Conservation (phyloP, 2,329 filamentous ascomycete species). For the Trichophyton mentagrophytes region DNA sequence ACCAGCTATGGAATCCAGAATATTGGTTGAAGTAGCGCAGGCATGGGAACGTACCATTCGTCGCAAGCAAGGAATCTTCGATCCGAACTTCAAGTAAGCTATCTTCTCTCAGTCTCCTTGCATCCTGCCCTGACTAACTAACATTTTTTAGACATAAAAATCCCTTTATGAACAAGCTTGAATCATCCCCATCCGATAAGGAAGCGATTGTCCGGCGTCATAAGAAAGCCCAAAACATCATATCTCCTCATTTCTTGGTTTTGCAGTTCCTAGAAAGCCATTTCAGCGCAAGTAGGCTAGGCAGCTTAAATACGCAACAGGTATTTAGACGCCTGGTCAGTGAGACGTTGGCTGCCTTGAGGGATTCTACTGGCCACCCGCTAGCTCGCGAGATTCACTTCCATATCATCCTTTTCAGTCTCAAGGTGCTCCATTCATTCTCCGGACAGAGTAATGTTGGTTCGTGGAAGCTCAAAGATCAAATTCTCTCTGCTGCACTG, state of each 20-base stretch:
- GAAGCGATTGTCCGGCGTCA: slow-evolving; percentile 60
- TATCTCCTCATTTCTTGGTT: slow-evolving; percentile 74
- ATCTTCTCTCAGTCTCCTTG: not conserved
- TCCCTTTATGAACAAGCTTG: slow-evolving; percentile 80
- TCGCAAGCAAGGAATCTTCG: slow-evolving; percentile 69
- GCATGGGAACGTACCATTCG: slow-evolving; percentile 82
- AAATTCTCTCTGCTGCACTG: slow-evolving; percentile 71
- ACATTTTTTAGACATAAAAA: slow-evolving; percentile 47
- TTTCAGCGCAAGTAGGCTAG: slow-evolving; percentile 82
- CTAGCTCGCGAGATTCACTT: slow-evolving; percentile 87
- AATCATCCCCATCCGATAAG: slow-evolving; percentile 85
- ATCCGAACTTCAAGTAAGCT: slow-evolving; percentile 49
- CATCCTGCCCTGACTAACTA: not conserved
- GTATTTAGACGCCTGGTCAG: slow-evolving; percentile 72
- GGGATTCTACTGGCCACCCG: slow-evolving; percentile 60
- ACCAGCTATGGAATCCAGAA: slow-evolving; percentile 68
- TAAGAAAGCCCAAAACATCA: slow-evolving; percentile 64
- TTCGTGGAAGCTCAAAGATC: slow-evolving; percentile 76
- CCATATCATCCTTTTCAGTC: slow-evolving; percentile 68
- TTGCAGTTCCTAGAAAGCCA: slow-evolving; percentile 87
- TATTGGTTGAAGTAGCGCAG: slow-evolving; percentile 75
- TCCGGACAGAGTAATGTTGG: slow-evolving; percentile 51
- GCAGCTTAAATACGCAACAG: slow-evolving; percentile 66
- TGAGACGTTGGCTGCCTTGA: slow-evolving; percentile 63
- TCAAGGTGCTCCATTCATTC: slow-evolving; percentile 62